phyloP scores from a whole-genome alignment of 73 alveolate species.

The Uronychia setigera region DNA sequence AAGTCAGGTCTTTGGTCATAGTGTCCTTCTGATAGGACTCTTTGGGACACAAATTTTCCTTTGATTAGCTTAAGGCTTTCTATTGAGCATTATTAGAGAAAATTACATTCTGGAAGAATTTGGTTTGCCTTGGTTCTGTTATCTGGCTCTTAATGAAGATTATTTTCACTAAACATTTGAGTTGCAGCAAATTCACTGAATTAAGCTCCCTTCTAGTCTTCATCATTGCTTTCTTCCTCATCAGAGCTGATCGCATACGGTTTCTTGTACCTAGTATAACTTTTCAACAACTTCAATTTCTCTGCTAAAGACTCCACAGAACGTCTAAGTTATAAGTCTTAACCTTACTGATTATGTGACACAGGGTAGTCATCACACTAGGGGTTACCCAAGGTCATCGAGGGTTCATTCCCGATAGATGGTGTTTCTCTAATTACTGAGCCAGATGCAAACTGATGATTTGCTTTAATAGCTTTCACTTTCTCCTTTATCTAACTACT shows the following conservation, averaged over 20 bases:
- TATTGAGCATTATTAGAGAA: background rate
- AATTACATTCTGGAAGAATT: background rate
- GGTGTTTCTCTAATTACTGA: background rate
- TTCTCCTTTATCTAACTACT: too few species aligned
- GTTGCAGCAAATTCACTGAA: too few species aligned
- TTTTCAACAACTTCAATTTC: background rate
- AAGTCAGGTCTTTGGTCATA: too few species aligned
- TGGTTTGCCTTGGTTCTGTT: background rate
- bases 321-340: background rate
- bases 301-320: background rate
- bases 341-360: too few species aligned
- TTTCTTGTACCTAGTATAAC: background rate
- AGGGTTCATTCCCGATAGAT: background rate
- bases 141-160: background rate
- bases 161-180: background rate
- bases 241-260: background rate
- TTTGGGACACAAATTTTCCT: background rate
- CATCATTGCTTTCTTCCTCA: background rate
- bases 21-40: background rate
- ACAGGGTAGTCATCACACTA: too few species aligned
- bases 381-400: too few species aligned
- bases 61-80: background rate
- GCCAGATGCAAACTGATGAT: too few species aligned
- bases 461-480: too few species aligned
- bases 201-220: too few species aligned